Percentiles rank a stretch among this genome's conserved stretches.
Conservation (phyloP, 805 yeast species). For the Ogataea ganodermae region DNA sequence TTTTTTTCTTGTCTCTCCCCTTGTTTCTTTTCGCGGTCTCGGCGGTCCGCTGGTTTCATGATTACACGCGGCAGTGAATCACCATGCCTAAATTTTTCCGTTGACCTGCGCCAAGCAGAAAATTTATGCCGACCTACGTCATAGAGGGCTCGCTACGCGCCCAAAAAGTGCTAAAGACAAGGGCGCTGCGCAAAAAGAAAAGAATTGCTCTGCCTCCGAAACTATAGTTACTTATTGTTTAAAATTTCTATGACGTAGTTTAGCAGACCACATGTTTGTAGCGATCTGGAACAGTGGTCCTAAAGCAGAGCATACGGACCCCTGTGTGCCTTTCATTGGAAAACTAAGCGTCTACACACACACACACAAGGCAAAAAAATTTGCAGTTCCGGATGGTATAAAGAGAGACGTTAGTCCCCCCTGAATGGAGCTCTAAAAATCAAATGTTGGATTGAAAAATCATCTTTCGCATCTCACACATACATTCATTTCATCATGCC, state of each 20-base stretch:
- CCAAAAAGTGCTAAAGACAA: constrained; percentile 1
- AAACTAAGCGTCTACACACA: not conserved
- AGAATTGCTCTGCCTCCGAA: not conserved
- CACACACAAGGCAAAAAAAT: not conserved
- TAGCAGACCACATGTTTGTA: not conserved
- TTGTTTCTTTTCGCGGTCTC: not conserved
- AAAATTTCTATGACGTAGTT: constrained; percentile 5
- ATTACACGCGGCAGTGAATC: constrained; percentile 3
- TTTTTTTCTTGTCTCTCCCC: not conserved
- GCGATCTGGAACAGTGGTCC: constrained; percentile 4
- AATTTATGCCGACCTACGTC: constrained; percentile 7
- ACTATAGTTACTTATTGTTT: constrained; percentile 2
- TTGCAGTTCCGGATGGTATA: not conserved
- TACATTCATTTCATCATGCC: constrained; percentile 6
- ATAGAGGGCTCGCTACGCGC: constrained; percentile 9
- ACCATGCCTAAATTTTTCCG: not conserved
- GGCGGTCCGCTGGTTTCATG: constrained; percentile 4
- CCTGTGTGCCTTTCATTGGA: not conserved
- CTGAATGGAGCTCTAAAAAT: not conserved
- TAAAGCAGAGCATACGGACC: not conserved
- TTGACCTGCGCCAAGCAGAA: not conserved
- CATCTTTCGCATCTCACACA: not conserved
- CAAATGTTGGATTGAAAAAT: not conserved
- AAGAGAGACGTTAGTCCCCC: not conserved
- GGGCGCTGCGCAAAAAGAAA: not conserved